Evolutionary conservation across 805 yeast species (phyloP).

Genomic region (Jamesozyma lodderae): DNA sequence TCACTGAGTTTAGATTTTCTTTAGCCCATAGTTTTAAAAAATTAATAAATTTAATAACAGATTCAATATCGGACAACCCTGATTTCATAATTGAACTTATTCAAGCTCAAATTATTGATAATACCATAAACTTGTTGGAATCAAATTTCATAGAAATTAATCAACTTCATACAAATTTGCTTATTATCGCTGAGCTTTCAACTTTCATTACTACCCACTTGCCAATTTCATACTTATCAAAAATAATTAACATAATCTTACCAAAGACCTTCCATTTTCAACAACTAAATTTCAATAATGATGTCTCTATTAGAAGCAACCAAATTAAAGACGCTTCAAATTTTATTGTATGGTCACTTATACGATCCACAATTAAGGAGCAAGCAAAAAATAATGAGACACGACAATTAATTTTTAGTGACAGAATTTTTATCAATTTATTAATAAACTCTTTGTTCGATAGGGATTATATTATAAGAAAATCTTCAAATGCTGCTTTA

Average conservation of each 20-base stretch:
- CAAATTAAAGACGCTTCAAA: conserved; percentile 80
- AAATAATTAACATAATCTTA: conserved; percentile 27
- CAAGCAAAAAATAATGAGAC: background rate
- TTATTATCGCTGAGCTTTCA: conserved; percentile 30
- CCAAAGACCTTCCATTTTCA: conserved; percentile 46
- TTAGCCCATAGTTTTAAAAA: conserved; percentile 59
- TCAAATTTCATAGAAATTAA: conserved; percentile 24
- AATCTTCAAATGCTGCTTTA: conserved; percentile 79
- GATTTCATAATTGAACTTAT: conserved; percentile 20
- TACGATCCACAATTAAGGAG: conserved; percentile 29
- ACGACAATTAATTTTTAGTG: conserved; percentile 7
- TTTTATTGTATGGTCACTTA: conserved; percentile 73
- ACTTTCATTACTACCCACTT: conserved; percentile 11
- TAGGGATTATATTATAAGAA: conserved; percentile 58
- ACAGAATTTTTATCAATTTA: conserved; percentile 30
- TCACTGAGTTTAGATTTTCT: conserved; percentile 51
- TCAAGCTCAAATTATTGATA: conserved; percentile 24
- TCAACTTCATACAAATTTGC: conserved; percentile 29
- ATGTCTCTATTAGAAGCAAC: conserved; percentile 41
- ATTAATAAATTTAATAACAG: conserved; percentile 27
- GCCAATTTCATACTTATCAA: background rate
- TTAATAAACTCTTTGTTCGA: conserved; percentile 57
- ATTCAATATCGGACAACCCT: conserved; percentile 15
- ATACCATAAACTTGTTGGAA: conserved; percentile 9
- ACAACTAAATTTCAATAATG: conserved; percentile 41